Percentiles rank a stretch among this genome's conserved stretches.
Evolutionary conservation across 169 alveolate genomes (phyloP).

Genomic region (Besnoitia besnoiti): DNA sequence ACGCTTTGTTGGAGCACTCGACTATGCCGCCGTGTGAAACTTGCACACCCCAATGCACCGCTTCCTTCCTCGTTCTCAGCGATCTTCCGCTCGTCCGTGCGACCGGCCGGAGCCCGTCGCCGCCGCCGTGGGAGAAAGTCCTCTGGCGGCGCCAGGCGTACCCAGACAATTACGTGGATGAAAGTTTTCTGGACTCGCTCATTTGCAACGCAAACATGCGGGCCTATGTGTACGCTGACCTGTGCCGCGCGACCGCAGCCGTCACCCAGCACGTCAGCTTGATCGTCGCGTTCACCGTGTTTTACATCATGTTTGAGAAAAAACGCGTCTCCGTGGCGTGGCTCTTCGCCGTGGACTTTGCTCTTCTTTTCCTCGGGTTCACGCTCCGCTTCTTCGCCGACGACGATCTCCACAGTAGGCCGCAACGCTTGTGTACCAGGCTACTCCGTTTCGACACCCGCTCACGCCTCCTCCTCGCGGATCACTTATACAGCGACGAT

Average conservation of each 20-base stretch:
- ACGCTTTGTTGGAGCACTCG: too few species aligned
- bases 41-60: too few species aligned
- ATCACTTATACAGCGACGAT: too few species aligned
- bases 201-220: slow-evolving; percentile 33
- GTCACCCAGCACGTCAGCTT: slow-evolving; percentile 53
- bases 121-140: slow-evolving; percentile 46
- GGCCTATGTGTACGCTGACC: slow-evolving; percentile 28
- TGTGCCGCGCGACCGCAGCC: slow-evolving; percentile 50
- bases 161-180: slow-evolving; percentile 60
- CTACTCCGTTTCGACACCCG: too few species aligned
- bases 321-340: not conserved
- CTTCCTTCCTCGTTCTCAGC: too few species aligned
- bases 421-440: too few species aligned
- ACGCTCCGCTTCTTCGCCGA: slow-evolving; percentile 36
- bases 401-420: not conserved
- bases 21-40: too few species aligned
- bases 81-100: too few species aligned
- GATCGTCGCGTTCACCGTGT: slow-evolving; percentile 18
- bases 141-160: slow-evolving; percentile 51
- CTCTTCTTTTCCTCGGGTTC: slow-evolving; percentile 34
- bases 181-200: slow-evolving; percentile 34
- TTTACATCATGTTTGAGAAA: slow-evolving; percentile 33
- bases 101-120: not conserved
- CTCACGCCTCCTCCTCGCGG: too few species aligned
- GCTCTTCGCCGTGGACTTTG: slow-evolving; percentile 21